Base-by-base conservation (phyloP, 768 basidiomycete species). In the Paxillus involutus region DNA sequence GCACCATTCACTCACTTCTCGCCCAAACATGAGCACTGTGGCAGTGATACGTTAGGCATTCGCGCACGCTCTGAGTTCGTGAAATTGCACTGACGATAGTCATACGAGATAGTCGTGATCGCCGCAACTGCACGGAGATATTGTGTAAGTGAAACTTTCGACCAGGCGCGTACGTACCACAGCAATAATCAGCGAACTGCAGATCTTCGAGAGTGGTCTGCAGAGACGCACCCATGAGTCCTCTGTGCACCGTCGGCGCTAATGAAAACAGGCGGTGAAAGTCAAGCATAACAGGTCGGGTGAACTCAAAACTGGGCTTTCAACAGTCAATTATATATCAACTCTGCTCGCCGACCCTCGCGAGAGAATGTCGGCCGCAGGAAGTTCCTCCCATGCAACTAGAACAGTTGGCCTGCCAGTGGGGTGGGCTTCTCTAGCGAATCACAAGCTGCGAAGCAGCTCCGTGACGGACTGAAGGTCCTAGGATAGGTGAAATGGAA, bases 101-200 rank as follows among this genome's bases (percentile, higher is more conserved):
- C 55, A 19, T 56, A 56, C 14, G 21, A 51, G 37, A 56, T 19
- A 14, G 19, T 32, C 12, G 49, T 56, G 29, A 56, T 47, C 9
- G 36, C 35, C 33, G 44, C 55, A 16, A 51, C 55, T 56, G 50
- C 16, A 45, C 11, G 1, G 12, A 19, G n/a, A 16, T 24, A 2
- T 37, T n/a, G 30, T 44, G 16, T 30, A 13, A 24, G 50, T 40
- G 17, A 40, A 40, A 3, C 7, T 17, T 19, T 17, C 39, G 17
- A 40, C 39, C 39, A 40, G 39, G 10, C 8, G 6, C 39, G n/a
- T 3, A 30, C 32, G 24, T 26, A 51, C 50, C 24, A 44, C 43
- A 44, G 14, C 42, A 51, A 26, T 51, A 51, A 44, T 43, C n/a
- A 10, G 42, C 44, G 33, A 51, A 36, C n/a, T 44, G 43, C 21